A percentile compares a stretch with the other conserved stretches of the same genome.
Conservation (phyloP, 2,329 filamentous ascomycete genomes). For the Xylaria hypoxylon region DNA sequence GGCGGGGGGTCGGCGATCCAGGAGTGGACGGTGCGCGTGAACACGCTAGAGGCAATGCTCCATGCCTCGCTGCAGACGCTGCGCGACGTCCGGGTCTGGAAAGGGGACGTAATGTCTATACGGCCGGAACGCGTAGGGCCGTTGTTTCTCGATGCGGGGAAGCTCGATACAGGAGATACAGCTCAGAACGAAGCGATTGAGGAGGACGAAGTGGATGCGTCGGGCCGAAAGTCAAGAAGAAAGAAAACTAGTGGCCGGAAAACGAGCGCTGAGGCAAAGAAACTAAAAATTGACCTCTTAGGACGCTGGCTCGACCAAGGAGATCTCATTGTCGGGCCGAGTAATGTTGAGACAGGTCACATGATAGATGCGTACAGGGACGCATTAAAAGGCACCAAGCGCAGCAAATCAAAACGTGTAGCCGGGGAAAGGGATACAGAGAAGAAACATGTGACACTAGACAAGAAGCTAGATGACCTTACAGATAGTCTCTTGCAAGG, state of each 20-base stretch:
- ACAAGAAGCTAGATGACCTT: conserved; percentile 79
- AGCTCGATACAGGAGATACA: background rate
- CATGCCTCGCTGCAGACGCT: conserved; percentile 75
- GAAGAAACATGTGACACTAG: conserved; percentile 21
- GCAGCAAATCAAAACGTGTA: conserved; percentile 14
- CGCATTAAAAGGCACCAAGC: background rate
- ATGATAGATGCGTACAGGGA: conserved; percentile 34
- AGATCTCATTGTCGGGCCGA: conserved; percentile 38
- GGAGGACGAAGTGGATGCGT: conserved; percentile 33
- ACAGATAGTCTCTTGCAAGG: conserved; percentile 84
- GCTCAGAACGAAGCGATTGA: conserved; percentile 25
- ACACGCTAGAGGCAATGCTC: conserved; percentile 84
- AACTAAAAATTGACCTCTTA: conserved; percentile 73
- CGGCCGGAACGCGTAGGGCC: conserved; percentile 52
- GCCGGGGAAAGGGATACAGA: conserved; percentile 46
- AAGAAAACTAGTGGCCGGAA: conserved; percentile 39
- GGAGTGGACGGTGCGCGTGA: conserved; percentile 87
- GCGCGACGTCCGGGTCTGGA: conserved; percentile 56
- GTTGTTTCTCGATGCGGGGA: conserved; percentile 29
- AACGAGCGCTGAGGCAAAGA: conserved; percentile 60
- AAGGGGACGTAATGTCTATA: conserved; percentile 57
- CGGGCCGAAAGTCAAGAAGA: conserved; percentile 33
- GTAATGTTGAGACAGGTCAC: conserved; percentile 27
- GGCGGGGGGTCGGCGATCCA: conserved; percentile 73
- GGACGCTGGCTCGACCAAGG: conserved; percentile 61